Base-by-base conservation (phyloP, 208 protist genomes). In the Crithidia expoeki region DNA sequence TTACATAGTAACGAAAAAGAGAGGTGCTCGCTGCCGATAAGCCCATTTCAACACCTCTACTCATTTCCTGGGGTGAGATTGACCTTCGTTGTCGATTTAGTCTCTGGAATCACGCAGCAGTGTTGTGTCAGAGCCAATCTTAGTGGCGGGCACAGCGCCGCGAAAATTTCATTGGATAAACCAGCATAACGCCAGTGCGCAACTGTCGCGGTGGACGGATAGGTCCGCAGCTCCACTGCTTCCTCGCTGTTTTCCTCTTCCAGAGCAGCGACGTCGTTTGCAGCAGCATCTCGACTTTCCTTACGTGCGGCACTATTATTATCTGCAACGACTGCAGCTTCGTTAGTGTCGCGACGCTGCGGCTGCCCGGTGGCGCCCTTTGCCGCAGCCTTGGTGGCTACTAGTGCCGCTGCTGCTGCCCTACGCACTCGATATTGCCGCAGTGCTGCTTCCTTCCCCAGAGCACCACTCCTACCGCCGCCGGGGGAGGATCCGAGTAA, bases 391-490 rank as follows among this genome's bases (percentile, higher is more conserved):
- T n/a, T n/a, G n/a, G n/a, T n/a, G n/a, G n/a, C n/a, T n/a, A n/a
- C n/a, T n/a, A n/a, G n/a, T n/a, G n/a, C n/a, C n/a, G 19, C 33
- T 19, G 12, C 25, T 1, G 61, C 44, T 19, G 61, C 42, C 42
- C 80, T 80, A 23, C 56, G 32, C 46, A 76, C 55, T 2, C 78
- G 78, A 56, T 63, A 87, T 56, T 80, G 67, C 17, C 78, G 67
- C 40, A 84, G 58, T 16, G 72, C 75, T 1, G 75, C 79, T 11
- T 68, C 65, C 66, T 87, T 87, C 4, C 82, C 78, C 3, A 87
- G 32, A 4, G 51, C 47, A n/a, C 38, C 40, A 9, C 16, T n/a
- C 1, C 34, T 51, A 47, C 34, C 25, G n/a, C 21, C 47, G 4
- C n/a, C 44, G 7, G 34, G 17, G 21, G n/a, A 61, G 2, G 36